Base-by-base conservation (phyloP, 106 monocot species). In the Acorus gramineus region DNA sequence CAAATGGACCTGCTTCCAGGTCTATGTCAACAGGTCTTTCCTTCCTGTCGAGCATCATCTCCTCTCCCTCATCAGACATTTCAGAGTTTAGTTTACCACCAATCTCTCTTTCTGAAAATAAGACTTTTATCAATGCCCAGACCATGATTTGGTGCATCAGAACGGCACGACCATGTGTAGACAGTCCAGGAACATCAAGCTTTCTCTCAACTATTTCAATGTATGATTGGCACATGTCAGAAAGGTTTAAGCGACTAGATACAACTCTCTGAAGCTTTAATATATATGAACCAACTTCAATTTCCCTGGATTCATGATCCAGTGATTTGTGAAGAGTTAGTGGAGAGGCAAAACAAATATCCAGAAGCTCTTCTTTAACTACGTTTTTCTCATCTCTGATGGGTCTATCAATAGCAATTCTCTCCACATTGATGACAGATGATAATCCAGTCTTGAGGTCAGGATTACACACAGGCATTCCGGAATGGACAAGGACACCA, bases 61-160 rank as follows among this genome's bases (percentile, higher is more conserved):
- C 83, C 64, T 85, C 85, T 52, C 42, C 68, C 2, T 57, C 56
- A 64, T 73, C 66, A 44, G 66, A 81, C 82, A 60, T 52, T 54
- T 56, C 50, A 56, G 49, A 62, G 47, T 66, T 69, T 75, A 13
- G 67, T 71, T 9, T 68, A 67, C 49, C 81, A 61, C 46, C 72
- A 52, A 46, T 52, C 49, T 68, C 77, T 47, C 85, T 78, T 65
- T 88, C 92, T 62, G 83, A 88, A 75, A 92, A 98, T 42, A 98
- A 59, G 54, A 92, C 88, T 63, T 74, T 88, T 64, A 98, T 98
- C 69, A 98, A 62, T 57, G 88, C 92, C 98, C 92, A 98, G 11
- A 98, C 68, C 45, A 76, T 83, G 10, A 98, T 83, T 66, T 91
- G 91, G 68, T 98, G 92, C 79, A 89, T 86, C 69, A 92, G 65